Evolutionary conservation across 169 alveolate species (phyloP).

Genomic region (Cryptosporidium meleagridis): DNA sequence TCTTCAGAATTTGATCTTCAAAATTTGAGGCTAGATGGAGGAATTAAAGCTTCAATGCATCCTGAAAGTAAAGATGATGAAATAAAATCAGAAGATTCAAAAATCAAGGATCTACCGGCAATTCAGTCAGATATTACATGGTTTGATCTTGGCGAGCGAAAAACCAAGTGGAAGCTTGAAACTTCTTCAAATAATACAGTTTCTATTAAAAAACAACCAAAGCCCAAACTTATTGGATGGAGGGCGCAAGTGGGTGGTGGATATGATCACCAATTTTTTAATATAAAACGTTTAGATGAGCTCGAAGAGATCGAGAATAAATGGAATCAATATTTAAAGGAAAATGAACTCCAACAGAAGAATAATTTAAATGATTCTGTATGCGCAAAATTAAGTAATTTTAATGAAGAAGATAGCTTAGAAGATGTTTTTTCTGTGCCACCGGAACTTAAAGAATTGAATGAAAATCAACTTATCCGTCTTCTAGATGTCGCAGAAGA

Average conservation of each 20-base stretch:
- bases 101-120: conserved; percentile 53
- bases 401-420: background rate
- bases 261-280: conserved; percentile 91
- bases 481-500: conserved; percentile 67
- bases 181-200: conserved; percentile 76
- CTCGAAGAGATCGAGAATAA: conserved; percentile 83
- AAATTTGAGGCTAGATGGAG: conserved; percentile 84
- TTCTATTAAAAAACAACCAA: conserved; percentile 79
- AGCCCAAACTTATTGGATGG: conserved; percentile 89
- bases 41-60: conserved; percentile 79
- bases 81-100: conserved; percentile 61
- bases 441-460: conserved; percentile 63
- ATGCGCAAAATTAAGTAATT: background rate
- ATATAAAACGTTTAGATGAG: conserved; percentile 82
- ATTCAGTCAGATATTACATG: conserved; percentile 75
- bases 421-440: conserved; percentile 58
- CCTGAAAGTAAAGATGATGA: conserved; percentile 75
- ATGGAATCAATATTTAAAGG: conserved; percentile 82
- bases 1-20: conserved; percentile 79
- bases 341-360: conserved; percentile 21
- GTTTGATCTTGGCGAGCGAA: conserved; percentile 86
- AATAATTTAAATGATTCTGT: background rate
- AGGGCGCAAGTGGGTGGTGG: conserved; percentile 92
- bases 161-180: conserved; percentile 86
- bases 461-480: conserved; percentile 21